A percentile compares a stretch with the other conserved stretches of the same genome.
Evolutionary conservation across 140 eudicot genomes (phyloP).

Genomic region (Bidens hawaiensis): DNA sequence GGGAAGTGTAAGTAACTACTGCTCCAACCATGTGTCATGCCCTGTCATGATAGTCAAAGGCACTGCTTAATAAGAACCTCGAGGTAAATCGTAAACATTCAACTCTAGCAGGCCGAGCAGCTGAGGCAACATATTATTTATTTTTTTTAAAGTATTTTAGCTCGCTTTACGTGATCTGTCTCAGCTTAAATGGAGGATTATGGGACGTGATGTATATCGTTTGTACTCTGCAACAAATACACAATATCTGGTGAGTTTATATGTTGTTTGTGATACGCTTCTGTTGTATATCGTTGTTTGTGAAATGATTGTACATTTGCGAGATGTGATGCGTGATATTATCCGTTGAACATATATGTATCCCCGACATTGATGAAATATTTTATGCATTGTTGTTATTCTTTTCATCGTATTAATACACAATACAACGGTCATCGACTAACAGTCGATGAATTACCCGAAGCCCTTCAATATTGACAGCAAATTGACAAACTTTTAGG

Average conservation of each 20-base stretch:
- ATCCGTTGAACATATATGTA: neutral
- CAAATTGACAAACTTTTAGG: too few relatives aligned
- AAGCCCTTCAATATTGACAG: too few relatives aligned
- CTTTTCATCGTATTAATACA: too few relatives aligned
- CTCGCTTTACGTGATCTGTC: neutral
- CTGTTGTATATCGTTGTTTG: constrained; percentile 8
- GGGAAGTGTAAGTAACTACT: constrained; percentile 93
- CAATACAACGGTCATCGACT: too few relatives aligned
- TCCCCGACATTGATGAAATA: too few relatives aligned
- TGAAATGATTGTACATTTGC: neutral
- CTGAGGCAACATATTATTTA: too few relatives aligned
- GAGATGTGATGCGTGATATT: neutral
- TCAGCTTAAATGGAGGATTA: constrained; percentile 19
- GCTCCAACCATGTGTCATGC: constrained; percentile 71
- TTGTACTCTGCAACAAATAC: neutral
- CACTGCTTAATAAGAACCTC: constrained; percentile 27
- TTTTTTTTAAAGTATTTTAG: too few relatives aligned
- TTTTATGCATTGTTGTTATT: too few relatives aligned
- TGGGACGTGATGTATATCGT: neutral
- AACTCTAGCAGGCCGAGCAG: too few relatives aligned
- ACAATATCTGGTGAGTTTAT: constrained; percentile 10
- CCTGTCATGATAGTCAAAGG: constrained; percentile 69
- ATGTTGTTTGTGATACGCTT: constrained; percentile 2
- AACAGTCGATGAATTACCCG: too few relatives aligned
- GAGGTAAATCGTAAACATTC: too few relatives aligned